A percentile compares a stretch with the other conserved stretches of the same genome.
Evolutionary conservation across 164 flowering plant genomes (phyloP).

Genomic region (Euptelea pleiosperma): DNA sequence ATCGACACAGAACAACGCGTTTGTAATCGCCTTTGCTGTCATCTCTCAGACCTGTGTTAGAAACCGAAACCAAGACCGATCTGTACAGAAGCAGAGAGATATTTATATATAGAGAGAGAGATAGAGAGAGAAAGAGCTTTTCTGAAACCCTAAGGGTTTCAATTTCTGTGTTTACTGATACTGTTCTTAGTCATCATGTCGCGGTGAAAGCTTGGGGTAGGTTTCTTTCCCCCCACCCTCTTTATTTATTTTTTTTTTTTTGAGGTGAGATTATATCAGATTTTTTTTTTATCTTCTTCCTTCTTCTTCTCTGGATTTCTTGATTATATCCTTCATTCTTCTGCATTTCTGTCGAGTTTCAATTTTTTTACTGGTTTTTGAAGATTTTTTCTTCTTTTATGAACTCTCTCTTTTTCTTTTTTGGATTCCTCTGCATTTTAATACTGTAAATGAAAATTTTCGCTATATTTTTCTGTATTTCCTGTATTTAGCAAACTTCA

Average conservation of each 20-base stretch:
- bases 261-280: too few relatives aligned
- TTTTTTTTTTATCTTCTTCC: too few relatives aligned
- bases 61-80: background rate
- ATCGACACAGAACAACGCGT: too few relatives aligned
- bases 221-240: background rate
- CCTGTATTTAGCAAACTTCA: too few relatives aligned
- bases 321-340: background rate
- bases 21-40: background rate
- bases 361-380: background rate
- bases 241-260: background rate
- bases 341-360: background rate
- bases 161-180: constrained; percentile 2
- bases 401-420: background rate
- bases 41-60: background rate
- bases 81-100: background rate
- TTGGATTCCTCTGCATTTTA: too few relatives aligned
- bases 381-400: background rate
- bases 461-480: too few relatives aligned
- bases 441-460: too few relatives aligned
- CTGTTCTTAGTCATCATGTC: background rate
- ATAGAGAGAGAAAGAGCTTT: background rate
- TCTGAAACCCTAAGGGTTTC: background rate
- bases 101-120: too few relatives aligned
- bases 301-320: background rate
- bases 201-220: background rate